These are phyloP conservation scores for Pisolithus marmoratus DNA, from an alignment of 768 basidiomycete species.

Conservation along the genomic window DNA sequence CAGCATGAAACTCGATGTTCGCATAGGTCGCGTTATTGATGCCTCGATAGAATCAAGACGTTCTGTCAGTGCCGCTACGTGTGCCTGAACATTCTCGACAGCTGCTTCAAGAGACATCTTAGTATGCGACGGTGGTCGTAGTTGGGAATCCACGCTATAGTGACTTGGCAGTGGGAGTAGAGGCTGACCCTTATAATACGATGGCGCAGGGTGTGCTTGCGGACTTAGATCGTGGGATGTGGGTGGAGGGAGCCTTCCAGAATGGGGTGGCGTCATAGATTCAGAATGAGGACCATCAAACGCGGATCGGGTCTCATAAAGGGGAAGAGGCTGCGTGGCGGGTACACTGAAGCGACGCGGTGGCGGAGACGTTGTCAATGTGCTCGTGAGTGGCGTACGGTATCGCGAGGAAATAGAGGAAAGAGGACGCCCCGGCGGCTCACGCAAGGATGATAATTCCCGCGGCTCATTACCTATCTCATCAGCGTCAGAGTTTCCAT, in stretches of 20 bases:
- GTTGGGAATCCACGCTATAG: constrained; percentile 33
- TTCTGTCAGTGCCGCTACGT: constrained; percentile 76
- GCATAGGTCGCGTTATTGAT: constrained; percentile 30
- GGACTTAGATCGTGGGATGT: constrained; percentile 36
- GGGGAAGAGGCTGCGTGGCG: constrained; percentile 64
- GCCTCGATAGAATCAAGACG: constrained; percentile 68
- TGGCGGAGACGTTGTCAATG: constrained; percentile 53
- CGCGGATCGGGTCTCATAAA: constrained; percentile 67
- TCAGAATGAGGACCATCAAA: constrained; percentile 47
- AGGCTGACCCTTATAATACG: constrained; percentile 31
- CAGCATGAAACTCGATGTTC: constrained; percentile 33
- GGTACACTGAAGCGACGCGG: constrained; percentile 44
- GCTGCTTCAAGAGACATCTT: constrained; percentile 55
- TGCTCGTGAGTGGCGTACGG: constrained; percentile 68
- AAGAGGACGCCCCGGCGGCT: constrained; percentile 48
- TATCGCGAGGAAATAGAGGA: constrained; percentile 77
- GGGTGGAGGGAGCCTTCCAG: constrained; percentile 36
- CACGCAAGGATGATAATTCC: constrained; percentile 37
- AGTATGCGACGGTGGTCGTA: constrained; percentile 42
- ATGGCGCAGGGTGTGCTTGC: constrained; percentile 31
- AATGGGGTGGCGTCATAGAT: constrained; percentile 36
- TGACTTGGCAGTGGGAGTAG: constrained; percentile 30
- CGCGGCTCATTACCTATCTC: constrained; percentile 46
- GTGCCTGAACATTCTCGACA: constrained; percentile 74
- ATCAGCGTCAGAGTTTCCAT: constrained; percentile 38